phyloP scores from a whole-genome alignment of 2,329 filamentous ascomycete genomes.

The Drechslerella stenobrocha region DNA sequence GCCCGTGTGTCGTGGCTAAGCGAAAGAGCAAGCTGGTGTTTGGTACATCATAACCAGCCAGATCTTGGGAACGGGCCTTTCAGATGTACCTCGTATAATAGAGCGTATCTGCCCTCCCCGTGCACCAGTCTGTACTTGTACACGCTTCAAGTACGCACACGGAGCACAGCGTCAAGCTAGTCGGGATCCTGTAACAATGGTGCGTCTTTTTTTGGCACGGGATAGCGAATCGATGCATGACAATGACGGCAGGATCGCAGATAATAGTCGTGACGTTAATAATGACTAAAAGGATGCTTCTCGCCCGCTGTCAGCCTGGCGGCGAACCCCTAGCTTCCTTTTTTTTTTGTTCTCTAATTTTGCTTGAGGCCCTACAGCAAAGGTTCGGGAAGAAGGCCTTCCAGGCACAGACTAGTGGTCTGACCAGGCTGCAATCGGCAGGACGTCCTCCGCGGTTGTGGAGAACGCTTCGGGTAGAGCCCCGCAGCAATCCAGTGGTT shows the following conservation, averaged over 20 bases:
- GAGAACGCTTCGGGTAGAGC: slow-evolving; percentile 45
- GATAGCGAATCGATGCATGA: neutral
- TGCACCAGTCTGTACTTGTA: neutral
- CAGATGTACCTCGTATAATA: slow-evolving; percentile 9
- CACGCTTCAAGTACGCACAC: neutral
- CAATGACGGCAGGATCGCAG: slow-evolving; percentile 1
- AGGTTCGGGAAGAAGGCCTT: neutral
- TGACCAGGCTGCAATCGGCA: slow-evolving; percentile 13
- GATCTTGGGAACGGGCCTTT: slow-evolving; percentile 25
- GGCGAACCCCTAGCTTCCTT: neutral
- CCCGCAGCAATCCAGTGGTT: slow-evolving; percentile 45
- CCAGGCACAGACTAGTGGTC: slow-evolving; percentile 1
- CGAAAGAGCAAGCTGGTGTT: slow-evolving; percentile 20
- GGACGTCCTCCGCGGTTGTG: slow-evolving; percentile 6
- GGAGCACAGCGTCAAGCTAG: too few species aligned
- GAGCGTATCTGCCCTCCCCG: neutral
- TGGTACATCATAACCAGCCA: slow-evolving; percentile 2
- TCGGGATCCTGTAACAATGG: neutral
- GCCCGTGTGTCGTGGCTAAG: slow-evolving; percentile 34
- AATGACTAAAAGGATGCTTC: too few species aligned
- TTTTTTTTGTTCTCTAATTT: neutral
- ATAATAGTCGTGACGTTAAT: too few species aligned
- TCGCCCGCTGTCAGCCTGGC: too few species aligned
- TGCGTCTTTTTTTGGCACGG: neutral
- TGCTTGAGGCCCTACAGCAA: neutral